phyloP scores from a whole-genome alignment of 2,329 filamentous ascomycete species.

The Iodosphaeria phyllophila region DNA sequence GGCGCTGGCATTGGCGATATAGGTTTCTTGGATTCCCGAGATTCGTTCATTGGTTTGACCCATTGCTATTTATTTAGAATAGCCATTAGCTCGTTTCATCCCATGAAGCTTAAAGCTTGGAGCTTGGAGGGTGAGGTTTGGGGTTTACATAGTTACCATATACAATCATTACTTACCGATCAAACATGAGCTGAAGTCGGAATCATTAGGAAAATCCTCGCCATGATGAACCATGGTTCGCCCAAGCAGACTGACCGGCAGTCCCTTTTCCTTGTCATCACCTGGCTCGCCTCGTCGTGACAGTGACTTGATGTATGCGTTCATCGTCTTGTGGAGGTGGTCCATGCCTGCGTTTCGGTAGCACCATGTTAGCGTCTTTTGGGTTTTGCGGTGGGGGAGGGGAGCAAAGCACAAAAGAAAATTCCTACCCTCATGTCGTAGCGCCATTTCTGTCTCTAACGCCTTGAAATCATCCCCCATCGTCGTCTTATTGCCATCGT shows the following conservation, averaged over 20 bases:
- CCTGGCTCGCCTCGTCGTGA: slow-evolving; percentile 61
- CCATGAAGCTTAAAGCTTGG: too few species aligned
- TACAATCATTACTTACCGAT: slow-evolving; percentile 32
- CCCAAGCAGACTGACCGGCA: slow-evolving; percentile 64
- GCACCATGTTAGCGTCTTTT: too few species aligned
- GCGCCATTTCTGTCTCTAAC: slow-evolving; percentile 75
- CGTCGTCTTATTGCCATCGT: slow-evolving; percentile 70
- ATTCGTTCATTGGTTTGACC: slow-evolving; percentile 79
- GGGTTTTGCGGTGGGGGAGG: not conserved
- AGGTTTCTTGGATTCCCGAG: slow-evolving; percentile 69
- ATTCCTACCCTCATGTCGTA: slow-evolving; percentile 64
- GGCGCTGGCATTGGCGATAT: slow-evolving; percentile 56
- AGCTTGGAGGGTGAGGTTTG: too few species aligned
- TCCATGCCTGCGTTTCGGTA: slow-evolving; percentile 75
- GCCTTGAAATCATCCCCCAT: slow-evolving; percentile 82
- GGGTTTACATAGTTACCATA: not conserved
- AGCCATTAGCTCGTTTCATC: too few species aligned
- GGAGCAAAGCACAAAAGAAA: not conserved
- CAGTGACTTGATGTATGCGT: slow-evolving; percentile 70
- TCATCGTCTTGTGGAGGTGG: slow-evolving; percentile 72
- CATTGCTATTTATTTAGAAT: slow-evolving; percentile 30
- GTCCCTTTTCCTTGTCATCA: slow-evolving; percentile 74
- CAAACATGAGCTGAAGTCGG: slow-evolving; percentile 78
- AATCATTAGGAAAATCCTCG: slow-evolving; percentile 81
- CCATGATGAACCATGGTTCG: slow-evolving; percentile 75